phyloP scores from a whole-genome alignment of 441 rosid genomes.

The Brassica balearica region DNA sequence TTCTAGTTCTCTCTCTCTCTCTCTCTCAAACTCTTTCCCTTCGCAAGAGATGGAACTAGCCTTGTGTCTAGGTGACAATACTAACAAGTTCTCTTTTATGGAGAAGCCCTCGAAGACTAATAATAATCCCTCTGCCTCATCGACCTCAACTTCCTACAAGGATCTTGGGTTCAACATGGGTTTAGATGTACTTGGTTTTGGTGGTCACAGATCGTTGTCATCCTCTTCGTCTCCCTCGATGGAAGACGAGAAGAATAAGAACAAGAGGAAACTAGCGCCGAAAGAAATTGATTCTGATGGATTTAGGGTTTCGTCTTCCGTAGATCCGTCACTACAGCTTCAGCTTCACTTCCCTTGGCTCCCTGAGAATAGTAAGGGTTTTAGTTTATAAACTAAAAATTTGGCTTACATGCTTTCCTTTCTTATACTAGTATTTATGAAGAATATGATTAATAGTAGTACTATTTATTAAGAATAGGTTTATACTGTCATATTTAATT shows the following conservation, averaged over 20 bases:
- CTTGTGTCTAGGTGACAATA: constrained; percentile 43
- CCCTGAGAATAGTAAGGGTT: constrained; percentile 38
- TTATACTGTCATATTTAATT: not conserved
- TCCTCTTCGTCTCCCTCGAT: constrained; percentile 39
- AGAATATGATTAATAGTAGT: not conserved
- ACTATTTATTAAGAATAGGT: not conserved
- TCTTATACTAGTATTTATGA: not conserved
- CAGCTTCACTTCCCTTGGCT: constrained; percentile 49
- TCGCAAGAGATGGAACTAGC: constrained; percentile 44
- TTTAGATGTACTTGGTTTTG: constrained; percentile 37
- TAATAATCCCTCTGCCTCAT: constrained; percentile 31
- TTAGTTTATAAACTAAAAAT: not conserved
- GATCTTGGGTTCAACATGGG: constrained; percentile 44
- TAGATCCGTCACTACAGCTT: constrained; percentile 46
- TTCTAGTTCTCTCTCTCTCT: constrained; percentile 12
- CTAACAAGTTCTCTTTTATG: constrained; percentile 38
- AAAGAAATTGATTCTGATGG: constrained; percentile 13
- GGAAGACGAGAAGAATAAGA: constrained; percentile 24
- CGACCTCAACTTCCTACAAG: constrained; percentile 42
- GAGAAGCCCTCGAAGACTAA: constrained; percentile 32
- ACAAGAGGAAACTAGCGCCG: constrained; percentile 13
- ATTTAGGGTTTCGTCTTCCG: constrained; percentile 40
- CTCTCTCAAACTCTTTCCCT: constrained; percentile 18
- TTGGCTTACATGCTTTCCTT: constrained; percentile 14
- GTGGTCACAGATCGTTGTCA: constrained; percentile 35